These are phyloP conservation scores for Dalechampia spathulata DNA, from an alignment of 441 rosid species.

Conservation along the genomic window DNA sequence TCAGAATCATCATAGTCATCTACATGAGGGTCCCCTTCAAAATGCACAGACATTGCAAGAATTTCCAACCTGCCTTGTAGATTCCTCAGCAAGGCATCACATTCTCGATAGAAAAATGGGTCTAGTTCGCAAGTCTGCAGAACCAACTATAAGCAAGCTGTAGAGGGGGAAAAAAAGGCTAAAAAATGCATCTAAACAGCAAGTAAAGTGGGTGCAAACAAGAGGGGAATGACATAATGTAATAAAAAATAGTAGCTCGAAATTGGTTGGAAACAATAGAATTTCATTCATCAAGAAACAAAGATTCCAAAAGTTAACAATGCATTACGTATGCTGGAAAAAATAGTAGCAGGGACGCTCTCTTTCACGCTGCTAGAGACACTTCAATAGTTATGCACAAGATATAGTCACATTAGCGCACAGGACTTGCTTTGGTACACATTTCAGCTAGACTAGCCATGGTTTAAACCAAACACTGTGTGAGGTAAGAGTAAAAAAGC, in stretches of 20 bases:
- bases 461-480: background rate
- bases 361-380: background rate
- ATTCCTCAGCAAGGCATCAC: conserved; percentile 71
- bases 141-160: conserved; percentile 8
- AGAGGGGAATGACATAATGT: background rate
- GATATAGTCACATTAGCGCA: background rate
- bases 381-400: background rate
- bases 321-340: too few species aligned
- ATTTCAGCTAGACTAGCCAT: background rate
- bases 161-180: conserved; percentile 1
- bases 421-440: background rate
- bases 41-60: conserved; percentile 82
- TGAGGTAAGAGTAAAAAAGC: background rate
- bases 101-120: conserved; percentile 73
- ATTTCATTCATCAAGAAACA: background rate
- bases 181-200: background rate
- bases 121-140: conserved; percentile 77
- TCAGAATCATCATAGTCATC: conserved; percentile 79
- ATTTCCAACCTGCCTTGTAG: conserved; percentile 85
- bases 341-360: too few species aligned
- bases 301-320: background rate
- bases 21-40: conserved; percentile 80
- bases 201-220: background rate
- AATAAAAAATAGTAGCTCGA: background rate
- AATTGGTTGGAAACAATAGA: background rate